Evolutionary conservation across 257 asterid species (phyloP), one percentile per base, ranked within the genome.

Genomic region (Forsythia suspensa): DNA sequence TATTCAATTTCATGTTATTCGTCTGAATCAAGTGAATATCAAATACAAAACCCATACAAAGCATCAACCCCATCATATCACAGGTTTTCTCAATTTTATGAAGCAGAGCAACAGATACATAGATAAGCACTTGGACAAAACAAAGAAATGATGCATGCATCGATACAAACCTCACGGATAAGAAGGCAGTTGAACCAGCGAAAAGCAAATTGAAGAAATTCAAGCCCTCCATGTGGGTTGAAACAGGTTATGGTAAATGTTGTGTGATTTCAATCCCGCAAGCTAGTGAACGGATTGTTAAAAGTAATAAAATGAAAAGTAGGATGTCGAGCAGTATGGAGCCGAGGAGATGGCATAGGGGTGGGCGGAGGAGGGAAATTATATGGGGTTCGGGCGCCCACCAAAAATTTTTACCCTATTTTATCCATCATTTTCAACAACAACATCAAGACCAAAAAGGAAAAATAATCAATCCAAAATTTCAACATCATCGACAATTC

Each of bases 171-270:
- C 99, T 96, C 99, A 3, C 98, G 98, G 77, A 94, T 96, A 72
- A 94, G 93, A 70, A 96, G 96, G 84, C 99, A 96, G 79, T 96
- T 96, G 89, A 94, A 95, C 99, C 99, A 96, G 81, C 99, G 97
- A 89, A 96, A 96, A 79, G 99, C 92, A 88, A 96, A 96, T 80
- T 96, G 99, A 82, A 96, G 99, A 88, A 94, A 96, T 67, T 96
- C 99, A 74, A 96, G 99, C 78, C 99, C 89, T 92, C 97, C 88
- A 94, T 89, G 90, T 92, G 98, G 78, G 83, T 91, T 70, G 89
- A 87, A 65, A 94, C 88, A 79, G 97, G 95, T 85, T 94, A 97
- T 94, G 76, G 68, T 68, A 72, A 77, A 77, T 76, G 24, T 24
- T 24, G 24, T 24, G 24, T 24, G 24, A 24, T 24, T 24, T 24